These are phyloP conservation scores for Termitomyces sp. DNA, from an alignment of 768 basidiomycete species.

Conservation along the genomic window DNA sequence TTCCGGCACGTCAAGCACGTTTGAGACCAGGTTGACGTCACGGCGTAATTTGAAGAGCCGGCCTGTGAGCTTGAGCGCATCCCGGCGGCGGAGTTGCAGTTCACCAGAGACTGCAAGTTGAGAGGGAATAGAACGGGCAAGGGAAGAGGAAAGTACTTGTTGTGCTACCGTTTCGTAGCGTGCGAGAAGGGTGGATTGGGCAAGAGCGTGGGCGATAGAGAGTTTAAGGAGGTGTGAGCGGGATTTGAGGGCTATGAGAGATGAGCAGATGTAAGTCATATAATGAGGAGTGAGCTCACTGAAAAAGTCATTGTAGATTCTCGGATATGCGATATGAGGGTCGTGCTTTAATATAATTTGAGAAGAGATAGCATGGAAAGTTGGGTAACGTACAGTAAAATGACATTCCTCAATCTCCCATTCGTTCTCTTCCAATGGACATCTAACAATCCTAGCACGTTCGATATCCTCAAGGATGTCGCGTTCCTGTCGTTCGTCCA, in stretches of 20 bases:
- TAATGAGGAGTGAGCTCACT: constrained; percentile 47
- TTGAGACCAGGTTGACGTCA: constrained; percentile 88
- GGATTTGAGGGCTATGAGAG: constrained; percentile 75
- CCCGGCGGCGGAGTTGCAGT: constrained; percentile 70
- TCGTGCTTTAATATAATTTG: constrained; percentile 61
- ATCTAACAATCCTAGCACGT: constrained; percentile 63
- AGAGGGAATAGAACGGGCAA: constrained; percentile 77
- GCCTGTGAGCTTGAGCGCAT: constrained; percentile 86
- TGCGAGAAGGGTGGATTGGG: constrained; percentile 90
- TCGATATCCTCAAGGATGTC: constrained; percentile 83
- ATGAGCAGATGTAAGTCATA: not conserved
- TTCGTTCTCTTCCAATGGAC: constrained; percentile 57
- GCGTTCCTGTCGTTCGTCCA: constrained; percentile 74
- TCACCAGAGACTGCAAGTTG: constrained; percentile 78
- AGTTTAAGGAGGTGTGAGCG: constrained; percentile 87
- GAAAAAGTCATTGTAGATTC: constrained; percentile 96
- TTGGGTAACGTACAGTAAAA: constrained; percentile 58
- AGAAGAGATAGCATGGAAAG: constrained; percentile 2
- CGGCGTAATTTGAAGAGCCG: constrained; percentile 82
- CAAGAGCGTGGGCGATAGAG: constrained; percentile 92
- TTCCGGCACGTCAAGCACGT: constrained; percentile 91
- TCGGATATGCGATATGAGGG: constrained; percentile 75
- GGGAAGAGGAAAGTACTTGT: constrained; percentile 71
- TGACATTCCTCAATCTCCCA: constrained; percentile 97
- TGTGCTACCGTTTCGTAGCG: constrained; percentile 81